Percentiles rank a stretch among this genome's conserved stretches.
Conservation (phyloP, 805 yeast genomes). For the Nematodospora valgi region DNA sequence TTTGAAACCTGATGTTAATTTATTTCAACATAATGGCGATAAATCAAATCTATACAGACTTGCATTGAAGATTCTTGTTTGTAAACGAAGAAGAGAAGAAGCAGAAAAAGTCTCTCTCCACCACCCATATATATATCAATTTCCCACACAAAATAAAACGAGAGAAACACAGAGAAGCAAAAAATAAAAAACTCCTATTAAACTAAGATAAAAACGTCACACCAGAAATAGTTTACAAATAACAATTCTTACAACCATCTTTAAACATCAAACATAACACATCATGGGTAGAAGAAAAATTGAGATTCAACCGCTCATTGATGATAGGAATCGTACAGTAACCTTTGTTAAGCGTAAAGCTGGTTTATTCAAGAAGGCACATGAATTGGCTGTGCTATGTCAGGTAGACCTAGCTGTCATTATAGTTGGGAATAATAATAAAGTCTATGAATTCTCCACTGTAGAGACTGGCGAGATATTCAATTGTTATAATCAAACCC, state of each 20-base stretch:
- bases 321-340: conserved; percentile 80
- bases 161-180: conserved; percentile 1
- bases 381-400: conserved; percentile 83
- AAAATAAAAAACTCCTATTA: not conserved
- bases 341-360: conserved; percentile 94
- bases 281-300: conserved; percentile 96
- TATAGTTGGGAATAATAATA: conserved; percentile 78
- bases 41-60: too few species aligned
- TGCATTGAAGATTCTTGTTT: too few species aligned
- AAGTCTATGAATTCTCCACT: conserved; percentile 80
- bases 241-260: too few species aligned
- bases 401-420: conserved; percentile 91
- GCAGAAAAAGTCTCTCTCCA: not conserved
- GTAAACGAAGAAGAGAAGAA: too few species aligned
- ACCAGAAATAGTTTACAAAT: not conserved
- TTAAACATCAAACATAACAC: too few species aligned
- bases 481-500: conserved; percentile 18
- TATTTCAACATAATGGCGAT: too few species aligned
- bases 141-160: not conserved
- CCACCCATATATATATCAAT: not conserved
- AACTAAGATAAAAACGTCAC: not conserved
- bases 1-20: too few species aligned
- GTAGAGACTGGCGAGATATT: conserved; percentile 47
- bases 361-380: conserved; percentile 85
- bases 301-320: conserved; percentile 84